Percentiles rank a stretch among this genome's conserved stretches.
Evolutionary conservation across 441 rosid species (phyloP).

Genomic region (Syzygium malaccense): DNA sequence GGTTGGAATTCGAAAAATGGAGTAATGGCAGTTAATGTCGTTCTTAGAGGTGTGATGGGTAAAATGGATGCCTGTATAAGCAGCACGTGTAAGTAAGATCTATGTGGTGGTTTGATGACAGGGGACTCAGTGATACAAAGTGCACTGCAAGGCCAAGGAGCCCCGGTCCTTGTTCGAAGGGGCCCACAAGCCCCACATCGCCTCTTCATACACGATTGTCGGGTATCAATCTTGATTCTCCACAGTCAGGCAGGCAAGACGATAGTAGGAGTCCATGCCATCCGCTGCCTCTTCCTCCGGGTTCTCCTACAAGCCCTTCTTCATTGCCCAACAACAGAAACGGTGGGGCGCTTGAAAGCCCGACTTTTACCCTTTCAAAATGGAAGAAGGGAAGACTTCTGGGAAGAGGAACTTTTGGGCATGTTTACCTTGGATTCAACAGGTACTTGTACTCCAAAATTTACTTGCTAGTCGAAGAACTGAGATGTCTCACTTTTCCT

Average conservation of each 20-base stretch:
- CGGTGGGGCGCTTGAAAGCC: conserved; percentile 26
- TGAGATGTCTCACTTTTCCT: background rate
- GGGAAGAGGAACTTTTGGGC: conserved; percentile 95
- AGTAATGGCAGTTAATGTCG: background rate
- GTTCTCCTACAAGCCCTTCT: conserved; percentile 80
- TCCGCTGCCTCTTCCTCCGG: conserved; percentile 87
- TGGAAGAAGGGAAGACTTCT: conserved; percentile 92
- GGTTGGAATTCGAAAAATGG: background rate
- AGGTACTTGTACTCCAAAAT: conserved; percentile 34
- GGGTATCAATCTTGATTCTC: conserved; percentile 52
- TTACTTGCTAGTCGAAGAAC: background rate
- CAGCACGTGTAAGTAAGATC: conserved; percentile 1
- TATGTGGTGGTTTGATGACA: conserved; percentile 27
- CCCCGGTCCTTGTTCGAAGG: conserved; percentile 51
- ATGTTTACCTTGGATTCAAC: conserved; percentile 86
- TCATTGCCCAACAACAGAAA: conserved; percentile 38
- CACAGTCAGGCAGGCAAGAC: conserved; percentile 43
- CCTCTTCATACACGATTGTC: conserved; percentile 55
- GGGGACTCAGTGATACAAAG: conserved; percentile 42
- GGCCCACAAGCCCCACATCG: conserved; percentile 64
- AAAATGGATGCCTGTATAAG: background rate
- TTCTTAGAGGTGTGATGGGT: background rate
- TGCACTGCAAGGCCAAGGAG: conserved; percentile 39
- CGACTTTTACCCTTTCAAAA: conserved; percentile 34
- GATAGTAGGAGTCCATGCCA: conserved; percentile 63